Conservation (phyloP, 2,329 filamentous ascomycete species). For the Chaetothyriales sp. region DNA sequence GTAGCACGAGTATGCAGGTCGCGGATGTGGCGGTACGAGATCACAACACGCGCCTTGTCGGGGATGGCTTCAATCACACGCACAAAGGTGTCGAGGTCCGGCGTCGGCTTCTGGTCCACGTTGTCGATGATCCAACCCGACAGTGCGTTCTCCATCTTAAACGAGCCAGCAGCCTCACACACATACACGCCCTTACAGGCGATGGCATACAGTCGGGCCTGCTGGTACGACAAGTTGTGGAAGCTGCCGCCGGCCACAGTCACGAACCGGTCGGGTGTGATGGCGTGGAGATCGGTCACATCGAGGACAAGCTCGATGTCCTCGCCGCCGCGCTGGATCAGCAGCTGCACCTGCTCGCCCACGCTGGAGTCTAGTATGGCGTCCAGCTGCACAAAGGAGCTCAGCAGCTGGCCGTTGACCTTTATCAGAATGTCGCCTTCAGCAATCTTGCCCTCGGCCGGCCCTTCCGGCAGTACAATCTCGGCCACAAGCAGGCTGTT, state of each 20-base stretch:
- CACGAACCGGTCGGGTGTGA: slow-evolving; percentile 91
- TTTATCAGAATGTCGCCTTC: slow-evolving; percentile 90
- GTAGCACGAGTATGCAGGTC: slow-evolving; percentile 92
- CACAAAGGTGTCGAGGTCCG: slow-evolving; percentile 75
- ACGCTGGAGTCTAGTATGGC: slow-evolving; percentile 84
- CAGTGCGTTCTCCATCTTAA: slow-evolving; percentile 79
- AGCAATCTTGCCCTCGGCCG: slow-evolving; percentile 71
- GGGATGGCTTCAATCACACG: slow-evolving; percentile 81
- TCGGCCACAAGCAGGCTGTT: slow-evolving; percentile 96
- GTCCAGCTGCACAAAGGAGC: slow-evolving; percentile 82
- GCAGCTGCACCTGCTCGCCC: slow-evolving; percentile 57
- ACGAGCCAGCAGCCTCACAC: slow-evolving; percentile 87
- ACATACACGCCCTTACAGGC: slow-evolving; percentile 85
- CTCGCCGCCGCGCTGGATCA: slow-evolving; percentile 76
- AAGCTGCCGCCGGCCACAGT: slow-evolving; percentile 88
- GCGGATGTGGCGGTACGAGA: slow-evolving; percentile 88
- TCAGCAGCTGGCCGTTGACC: slow-evolving; percentile 83
- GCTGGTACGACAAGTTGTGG: slow-evolving; percentile 92
- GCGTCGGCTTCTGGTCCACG: slow-evolving; percentile 80
- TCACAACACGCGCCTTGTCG: slow-evolving; percentile 65
- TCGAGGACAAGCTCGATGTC: slow-evolving; percentile 71
- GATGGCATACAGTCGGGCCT: slow-evolving; percentile 89
- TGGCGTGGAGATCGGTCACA: slow-evolving; percentile 80
- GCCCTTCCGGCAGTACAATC: slow-evolving; percentile 81
- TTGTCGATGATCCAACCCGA: slow-evolving; percentile 90